A percentile compares a stretch with the other conserved stretches of the same genome.
phyloP scores from a whole-genome alignment of 2,329 filamentous ascomycete genomes.

The Pseudogymnoascus sp. region DNA sequence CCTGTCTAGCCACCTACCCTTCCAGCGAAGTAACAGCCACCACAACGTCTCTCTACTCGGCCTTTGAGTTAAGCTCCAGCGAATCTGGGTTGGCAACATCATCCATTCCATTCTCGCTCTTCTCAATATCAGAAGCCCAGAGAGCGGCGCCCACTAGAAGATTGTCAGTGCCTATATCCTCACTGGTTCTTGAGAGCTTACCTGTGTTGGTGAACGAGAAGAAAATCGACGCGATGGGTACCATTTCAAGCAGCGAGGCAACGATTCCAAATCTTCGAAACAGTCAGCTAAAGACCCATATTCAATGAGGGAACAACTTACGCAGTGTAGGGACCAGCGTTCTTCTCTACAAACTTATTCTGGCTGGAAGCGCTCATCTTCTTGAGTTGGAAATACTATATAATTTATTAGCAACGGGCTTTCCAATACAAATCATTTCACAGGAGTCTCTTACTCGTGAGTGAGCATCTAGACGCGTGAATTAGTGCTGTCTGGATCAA shows the following conservation, averaged over 20 bases:
- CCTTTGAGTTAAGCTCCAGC: neutral
- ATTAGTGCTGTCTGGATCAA: neutral
- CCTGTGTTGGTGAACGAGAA: slow-evolving; percentile 85
- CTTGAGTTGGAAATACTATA: slow-evolving; percentile 79
- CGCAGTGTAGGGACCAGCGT: slow-evolving; percentile 73
- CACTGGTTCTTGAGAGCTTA: slow-evolving; percentile 27
- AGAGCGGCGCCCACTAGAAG: slow-evolving; percentile 71
- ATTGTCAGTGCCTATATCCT: neutral
- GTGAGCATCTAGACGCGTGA: slow-evolving; percentile 33
- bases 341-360: slow-evolving; percentile 59
- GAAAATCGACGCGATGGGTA: slow-evolving; percentile 73
- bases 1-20: neutral
- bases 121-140: slow-evolving; percentile 85
- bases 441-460: slow-evolving; percentile 38
- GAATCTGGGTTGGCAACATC: neutral
- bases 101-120: slow-evolving; percentile 10
- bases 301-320: slow-evolving; percentile 37
- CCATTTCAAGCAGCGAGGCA: slow-evolving; percentile 73
- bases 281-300: slow-evolving; percentile 8
- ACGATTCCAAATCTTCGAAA: slow-evolving; percentile 61
- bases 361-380: slow-evolving; percentile 61
- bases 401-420: neutral
- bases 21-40: neutral
- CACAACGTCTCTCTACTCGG: neutral
- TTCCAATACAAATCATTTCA: neutral